Evolutionary conservation across 192 early-diverging fungal genomes (phyloP), one percentile per base, ranked within the genome.

Genomic region (Podochytrium sp.): DNA sequence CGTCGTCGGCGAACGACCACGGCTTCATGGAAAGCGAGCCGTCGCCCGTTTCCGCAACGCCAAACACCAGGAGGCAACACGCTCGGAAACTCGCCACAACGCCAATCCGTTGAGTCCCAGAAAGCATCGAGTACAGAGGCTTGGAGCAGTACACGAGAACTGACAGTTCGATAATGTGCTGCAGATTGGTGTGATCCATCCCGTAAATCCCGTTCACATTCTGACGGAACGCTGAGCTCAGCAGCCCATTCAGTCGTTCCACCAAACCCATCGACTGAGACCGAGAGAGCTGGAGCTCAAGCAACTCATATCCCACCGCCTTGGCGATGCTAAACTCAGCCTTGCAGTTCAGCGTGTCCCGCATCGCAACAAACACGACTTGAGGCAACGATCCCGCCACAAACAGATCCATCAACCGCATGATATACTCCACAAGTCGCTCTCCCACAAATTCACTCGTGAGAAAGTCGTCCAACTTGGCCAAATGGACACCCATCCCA

Each of bases 101-200:
- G 23, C 53, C 60, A 38, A 53, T 0, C 14, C 49, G 16, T 50
- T 74, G 39, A 2, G 49, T 40, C 23, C 65, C 72, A 16, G 72
- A 74, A 2, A 74, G 43, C 72, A 74, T 74, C 10, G 72, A 74
- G 33, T 61, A 64, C 20, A 74, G 1, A 6, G 72, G 61, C 16
- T 74, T 74, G 12, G 72, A 47, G 61, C 72, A 74, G 37, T 35
- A 65, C 34, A 74, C 25, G 7, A 74, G 23, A 7, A 37, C 35
- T 23, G 35, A 4, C 10, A 74, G n/a, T 27, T 74, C 72, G 12
- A 62, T 10, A 23, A 65, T 1, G 10, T 40, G 12, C 1, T 10
- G 1, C 6, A 74, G 20, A n/a, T 2, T 25, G 14, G 38, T 6
- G n/a, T 57, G 29, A 43, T 60, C 38, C 18, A 65, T n/a, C 1